Evolutionary conservation across 192 early-diverging fungal genomes (phyloP).

Genomic region (Mycoemilia scoparia): DNA sequence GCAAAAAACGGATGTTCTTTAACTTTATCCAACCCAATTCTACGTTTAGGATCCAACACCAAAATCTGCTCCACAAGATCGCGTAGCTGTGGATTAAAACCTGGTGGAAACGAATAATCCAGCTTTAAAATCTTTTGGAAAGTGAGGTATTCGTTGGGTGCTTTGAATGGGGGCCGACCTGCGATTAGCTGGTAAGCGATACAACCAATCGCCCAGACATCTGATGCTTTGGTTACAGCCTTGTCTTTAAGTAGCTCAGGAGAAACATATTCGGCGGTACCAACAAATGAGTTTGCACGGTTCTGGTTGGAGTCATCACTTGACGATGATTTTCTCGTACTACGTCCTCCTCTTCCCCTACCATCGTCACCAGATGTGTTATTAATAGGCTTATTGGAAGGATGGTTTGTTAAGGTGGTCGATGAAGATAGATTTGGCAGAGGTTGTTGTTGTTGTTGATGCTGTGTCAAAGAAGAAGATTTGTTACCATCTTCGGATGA

Average conservation of each 20-base stretch:
- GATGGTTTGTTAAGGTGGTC: too few species aligned
- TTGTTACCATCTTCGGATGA: neutral
- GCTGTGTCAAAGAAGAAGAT: slow-evolving; percentile 1
- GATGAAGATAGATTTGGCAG: too few species aligned
- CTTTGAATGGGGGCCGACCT: slow-evolving; percentile 87
- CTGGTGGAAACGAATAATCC: slow-evolving; percentile 67
- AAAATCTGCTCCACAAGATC: slow-evolving; percentile 67
- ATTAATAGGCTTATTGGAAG: slow-evolving; percentile 1
- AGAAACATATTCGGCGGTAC: slow-evolving; percentile 97
- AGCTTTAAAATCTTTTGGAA: slow-evolving; percentile 88
- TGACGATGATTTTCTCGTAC: slow-evolving; percentile 24
- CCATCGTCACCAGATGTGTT: neutral
- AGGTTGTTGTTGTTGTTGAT: neutral
- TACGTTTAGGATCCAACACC: slow-evolving; percentile 37
- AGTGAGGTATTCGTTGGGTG: slow-evolving; percentile 84
- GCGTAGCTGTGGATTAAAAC: slow-evolving; percentile 44
- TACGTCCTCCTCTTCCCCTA: too few species aligned
- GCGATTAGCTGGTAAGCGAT: slow-evolving; percentile 84
- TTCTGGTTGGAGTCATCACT: slow-evolving; percentile 18
- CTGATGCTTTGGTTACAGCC: slow-evolving; percentile 55
- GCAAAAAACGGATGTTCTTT: slow-evolving; percentile 67
- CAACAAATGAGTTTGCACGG: slow-evolving; percentile 80
- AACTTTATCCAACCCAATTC: slow-evolving; percentile 39
- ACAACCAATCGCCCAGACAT: slow-evolving; percentile 73
- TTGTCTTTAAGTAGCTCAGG: slow-evolving; percentile 89